Base-by-base conservation (phyloP, 495 filamentous ascomycete genomes). In the Filosporella fistucella region DNA sequence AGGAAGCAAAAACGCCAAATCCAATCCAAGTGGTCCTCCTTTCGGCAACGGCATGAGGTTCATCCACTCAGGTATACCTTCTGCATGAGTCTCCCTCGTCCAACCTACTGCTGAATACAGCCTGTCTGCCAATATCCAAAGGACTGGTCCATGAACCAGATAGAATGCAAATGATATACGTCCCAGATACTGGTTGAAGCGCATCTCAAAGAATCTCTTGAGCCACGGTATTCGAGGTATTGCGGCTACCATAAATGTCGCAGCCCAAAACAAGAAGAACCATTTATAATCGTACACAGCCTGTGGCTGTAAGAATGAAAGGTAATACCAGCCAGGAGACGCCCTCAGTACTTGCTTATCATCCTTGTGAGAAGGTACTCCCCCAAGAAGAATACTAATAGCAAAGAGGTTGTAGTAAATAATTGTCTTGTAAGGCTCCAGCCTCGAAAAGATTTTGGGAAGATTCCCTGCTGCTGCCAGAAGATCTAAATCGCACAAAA, bases 161-260 rank as follows among this genome's bases (percentile, higher is more conserved):
- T 81, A 82, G 42, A 81, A 70, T 2, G 69, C 65, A 52, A 66
- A 80, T 3, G 73, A 76, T 42, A 82, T 74, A 22, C 75, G 69
- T 25, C 80, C 81, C 9, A 80, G 69, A 56, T 85, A 84, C 54
- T 82, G 81, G 23, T 77, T 76, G 1, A 84, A 48, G 0, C 68
- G 60, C 37, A 69, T 70, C 36, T 74, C 73, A 58, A 85, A 80
- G 39, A 82, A 60, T 26, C 59, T 62, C 47, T 75, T 71, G 41
- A 83, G 68, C 22, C 66, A 65, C 1, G 59, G 58, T 33, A 78
- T 70, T 33, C 76, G 72, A 22, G 76, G 76, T 49, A 78, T 70
- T 18, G 71, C 67, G 57, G 72, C 72, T 20, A 83, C 76, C 24
- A 78, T 69, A 26, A 78, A 61, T 9, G 69, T 63, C 1, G 78